Evolutionary conservation across 306 rosid genomes (phyloP), one percentile per base, ranked within the genome.

Genomic region (Urtica urens): DNA sequence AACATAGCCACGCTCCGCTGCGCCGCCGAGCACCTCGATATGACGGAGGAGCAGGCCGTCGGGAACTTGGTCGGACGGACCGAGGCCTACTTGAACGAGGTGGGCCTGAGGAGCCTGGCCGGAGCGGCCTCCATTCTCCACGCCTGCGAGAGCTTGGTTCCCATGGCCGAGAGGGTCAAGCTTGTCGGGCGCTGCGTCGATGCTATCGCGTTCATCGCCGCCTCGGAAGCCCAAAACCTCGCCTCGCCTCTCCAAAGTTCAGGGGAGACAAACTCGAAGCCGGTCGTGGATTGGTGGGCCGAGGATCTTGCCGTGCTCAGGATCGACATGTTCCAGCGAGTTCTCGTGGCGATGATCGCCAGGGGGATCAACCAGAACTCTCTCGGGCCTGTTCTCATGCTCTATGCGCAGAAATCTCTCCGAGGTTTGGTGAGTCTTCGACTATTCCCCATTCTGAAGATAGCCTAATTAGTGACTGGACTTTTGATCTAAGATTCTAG

Each of bases 351-450:
- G 30, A 85, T 85, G 99, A 73, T 85, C 77, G 83, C 99, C 5
- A 77, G 96, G 75, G 99, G 99, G 59, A 79, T 77, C 60, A 82
- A 82, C 53, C 96, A 77, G 59, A 66, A 62, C 48, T 90, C 96
- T 68, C 73, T 85, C 2, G 96, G 86, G 34, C 94, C 99, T 17
- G 64, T 92, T 24, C 71, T 92, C 28, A 92, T 85, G 96, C 96
- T 92, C 55, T 92, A 85, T 62, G 99, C 99, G 9, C 93, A 92
- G 77, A 85, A 92, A 79, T 85, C 94, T 44, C 87, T 92, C 20
- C 71, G 88, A 77, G 93, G 94, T 74, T 82, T 82, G 99, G 99
- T 90, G 87, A 90, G 99, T 77, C 3, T 3, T 35, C n/a, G n/a
- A n/a, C n/a, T n/a, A n/a, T n/a, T 58, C 70, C 68, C 75, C 67